These are phyloP conservation scores for Venturia carpophila DNA, from an alignment of 2,329 filamentous ascomycete species.

Conservation along the genomic window DNA sequence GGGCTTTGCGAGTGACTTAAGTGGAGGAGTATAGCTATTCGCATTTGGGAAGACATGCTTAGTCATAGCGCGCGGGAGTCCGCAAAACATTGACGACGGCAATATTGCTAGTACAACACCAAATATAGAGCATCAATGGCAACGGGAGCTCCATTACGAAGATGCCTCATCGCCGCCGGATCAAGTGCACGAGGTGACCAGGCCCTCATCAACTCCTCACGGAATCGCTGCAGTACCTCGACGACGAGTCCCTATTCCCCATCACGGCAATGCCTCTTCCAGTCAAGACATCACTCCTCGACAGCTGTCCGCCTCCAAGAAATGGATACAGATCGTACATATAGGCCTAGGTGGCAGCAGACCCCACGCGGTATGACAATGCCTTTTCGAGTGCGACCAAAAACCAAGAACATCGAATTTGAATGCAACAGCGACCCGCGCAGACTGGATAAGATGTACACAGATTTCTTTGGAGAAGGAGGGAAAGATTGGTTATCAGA, in stretches of 20 bases:
- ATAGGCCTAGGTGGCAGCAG: constrained; percentile 42
- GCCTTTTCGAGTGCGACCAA: constrained; percentile 47
- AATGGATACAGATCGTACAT: constrained; percentile 25
- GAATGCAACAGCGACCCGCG: constrained; percentile 67
- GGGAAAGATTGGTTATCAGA: constrained; percentile 71
- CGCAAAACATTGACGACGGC: constrained; percentile 3
- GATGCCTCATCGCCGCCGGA: constrained; percentile 19
- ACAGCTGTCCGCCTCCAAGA: constrained; percentile 22
- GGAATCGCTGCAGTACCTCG: constrained; percentile 19
- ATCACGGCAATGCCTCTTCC: constrained; percentile 7
- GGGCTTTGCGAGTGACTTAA: background rate
- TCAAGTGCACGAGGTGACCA: constrained; percentile 25
- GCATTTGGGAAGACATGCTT: background rate
- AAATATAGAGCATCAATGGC: constrained; percentile 3
- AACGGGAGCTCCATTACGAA: constrained; percentile 16
- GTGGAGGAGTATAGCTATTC: background rate
- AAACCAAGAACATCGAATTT: constrained; percentile 52
- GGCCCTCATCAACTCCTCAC: constrained; percentile 20
- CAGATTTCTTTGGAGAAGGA: constrained; percentile 62
- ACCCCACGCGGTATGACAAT: constrained; percentile 42
- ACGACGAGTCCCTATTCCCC: background rate
- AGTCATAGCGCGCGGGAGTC: background rate
- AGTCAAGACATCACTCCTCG: constrained; percentile 17
- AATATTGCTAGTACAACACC: constrained; percentile 3
- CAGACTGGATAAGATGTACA: constrained; percentile 70